Evolutionary conservation across 345 rosid species (phyloP), one percentile per base, ranked within the genome.

Genomic region (Rhizophora apiculata): DNA sequence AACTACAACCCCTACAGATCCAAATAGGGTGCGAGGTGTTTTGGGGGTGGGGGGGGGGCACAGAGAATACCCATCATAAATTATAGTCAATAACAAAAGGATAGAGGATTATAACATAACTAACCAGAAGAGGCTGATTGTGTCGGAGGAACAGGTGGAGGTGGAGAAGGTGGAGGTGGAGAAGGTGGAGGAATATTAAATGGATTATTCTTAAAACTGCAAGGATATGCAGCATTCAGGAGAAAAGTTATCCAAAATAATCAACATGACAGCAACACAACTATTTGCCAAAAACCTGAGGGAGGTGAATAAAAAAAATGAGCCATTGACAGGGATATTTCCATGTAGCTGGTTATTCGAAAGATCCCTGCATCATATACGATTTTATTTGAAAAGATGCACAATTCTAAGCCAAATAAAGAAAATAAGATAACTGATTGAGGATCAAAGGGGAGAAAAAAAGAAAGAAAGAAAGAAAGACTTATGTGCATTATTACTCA

Each of bases 281-380:
- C 32, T 29, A 78, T 21, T 64, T 26, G 68, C 55, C 70, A 67
- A 67, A 58, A 76, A 91, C 98, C 98, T 91, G 68, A 87, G 75
- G 48, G 87, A 85, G 70, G 94, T 88, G 71, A 91, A 91, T 4
- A 83, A 80, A 1, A 90, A 81, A 80, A 94, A 94, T 64, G 97
- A 94, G 64, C 98, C 98, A 63, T 87, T 87, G 63, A 78, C 72
- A 6, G 97, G 98, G 80, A 82, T 60, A 64, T 79, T 83, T 80
- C 98, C 98, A 4, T 1, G 39, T 48, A 94, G 90, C 1, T 0
- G 0, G 78, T 94, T 91, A 78, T 87, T 80, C 48, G 98, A 91
- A 76, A 94, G 85, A 85, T 94, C 93, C 72, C 97, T 94, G 84
- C 74, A 87, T 80, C 72, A 79, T 18, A 61, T 60, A 51, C 36